Evolutionary conservation across 306 rosid genomes (phyloP), one percentile per base, ranked within the genome.

Genomic region (Castanea mollissima): DNA sequence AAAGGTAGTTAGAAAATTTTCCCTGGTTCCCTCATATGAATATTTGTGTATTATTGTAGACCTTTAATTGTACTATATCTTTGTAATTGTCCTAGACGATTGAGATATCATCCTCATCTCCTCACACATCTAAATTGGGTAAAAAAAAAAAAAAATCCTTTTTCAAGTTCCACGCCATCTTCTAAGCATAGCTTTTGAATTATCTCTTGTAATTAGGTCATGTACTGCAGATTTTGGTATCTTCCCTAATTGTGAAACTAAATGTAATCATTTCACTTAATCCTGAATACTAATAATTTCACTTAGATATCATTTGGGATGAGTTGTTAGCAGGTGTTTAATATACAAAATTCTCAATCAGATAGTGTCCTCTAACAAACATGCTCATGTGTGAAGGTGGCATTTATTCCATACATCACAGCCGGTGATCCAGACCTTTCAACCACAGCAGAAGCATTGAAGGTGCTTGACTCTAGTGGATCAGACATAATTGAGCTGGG

Each of bases 341-440:
- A 35, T n/a, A 0, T 38, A 68, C 54, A n/a, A 4, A 27, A 31
- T 68, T 68, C 15, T 57, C 64, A 46, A 55, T 51, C 68, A 46
- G 44, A 63, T 71, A 78, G 51, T 54, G 55, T 62, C 59, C 82
- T 75, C 82, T 78, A 55, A 85, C 52, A 60, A 74, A 21, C 49
- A 15, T 82, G 34, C 34, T 69, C 81, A 14, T 62, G 29, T 90
- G 23, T 87, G 78, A 74, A 91, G 99, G 98, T 91, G 76, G 99
- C 98, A 77, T 78, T 92, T 13, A 95, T 95, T 51, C 92, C 99
- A 54, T 95, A 88, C 87, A 91, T 95, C 84, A 92, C 95, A 23
- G 93, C 97, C 3, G 99, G 98, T 74, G 99, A 95, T 87, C 99
- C 99, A 51, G 97, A 95, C 82, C 97, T 95, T 75, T 85, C 96